These are phyloP conservation scores for Pythium vanterpoolii DNA, from an alignment of 352 stramenopile genomes.

Conservation along the genomic window DNA sequence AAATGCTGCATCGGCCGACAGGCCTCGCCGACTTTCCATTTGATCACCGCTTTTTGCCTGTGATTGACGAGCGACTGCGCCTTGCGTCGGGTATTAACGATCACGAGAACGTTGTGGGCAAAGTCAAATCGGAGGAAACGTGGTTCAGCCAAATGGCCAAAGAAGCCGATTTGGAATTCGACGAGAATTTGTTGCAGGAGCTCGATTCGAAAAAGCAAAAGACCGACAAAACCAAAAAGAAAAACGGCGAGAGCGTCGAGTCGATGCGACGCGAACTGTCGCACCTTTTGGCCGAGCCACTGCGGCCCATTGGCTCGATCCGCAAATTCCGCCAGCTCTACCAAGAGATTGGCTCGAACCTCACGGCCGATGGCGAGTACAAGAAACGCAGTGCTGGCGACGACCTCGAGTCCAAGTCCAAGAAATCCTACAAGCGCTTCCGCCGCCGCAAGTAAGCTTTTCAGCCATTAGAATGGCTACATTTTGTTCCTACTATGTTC, in stretches of 20 bases:
- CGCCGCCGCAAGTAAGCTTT: conserved; percentile 31
- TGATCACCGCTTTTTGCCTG: conserved; percentile 71
- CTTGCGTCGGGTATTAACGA: conserved; percentile 82
- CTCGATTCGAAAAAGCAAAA: conserved; percentile 64
- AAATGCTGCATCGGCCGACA: conserved; percentile 79
- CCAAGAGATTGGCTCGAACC: conserved; percentile 64
- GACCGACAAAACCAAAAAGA: conserved; percentile 42
- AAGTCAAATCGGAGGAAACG: conserved; percentile 78
- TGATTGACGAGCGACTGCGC: conserved; percentile 74
- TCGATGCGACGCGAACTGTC: conserved; percentile 55
- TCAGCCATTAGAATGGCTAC: conserved; percentile 10
- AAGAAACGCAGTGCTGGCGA: conserved; percentile 66
- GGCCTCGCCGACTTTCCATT: conserved; percentile 80
- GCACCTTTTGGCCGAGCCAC: conserved; percentile 48
- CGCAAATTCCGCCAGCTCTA: conserved; percentile 83
- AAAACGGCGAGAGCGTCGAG: conserved; percentile 50
- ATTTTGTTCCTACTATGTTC: not conserved
- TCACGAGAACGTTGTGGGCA: conserved; percentile 65
- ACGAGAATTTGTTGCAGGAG: conserved; percentile 73
- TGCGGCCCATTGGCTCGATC: conserved; percentile 73
- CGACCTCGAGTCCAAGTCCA: conserved; percentile 66
- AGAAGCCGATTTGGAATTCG: conserved; percentile 73
- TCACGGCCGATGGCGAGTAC: conserved; percentile 74
- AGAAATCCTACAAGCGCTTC: conserved; percentile 86
- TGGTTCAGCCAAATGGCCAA: conserved; percentile 87